Evolutionary conservation across 768 basidiomycete species (phyloP).

Genomic region (Hygrocybe coccinea): DNA sequence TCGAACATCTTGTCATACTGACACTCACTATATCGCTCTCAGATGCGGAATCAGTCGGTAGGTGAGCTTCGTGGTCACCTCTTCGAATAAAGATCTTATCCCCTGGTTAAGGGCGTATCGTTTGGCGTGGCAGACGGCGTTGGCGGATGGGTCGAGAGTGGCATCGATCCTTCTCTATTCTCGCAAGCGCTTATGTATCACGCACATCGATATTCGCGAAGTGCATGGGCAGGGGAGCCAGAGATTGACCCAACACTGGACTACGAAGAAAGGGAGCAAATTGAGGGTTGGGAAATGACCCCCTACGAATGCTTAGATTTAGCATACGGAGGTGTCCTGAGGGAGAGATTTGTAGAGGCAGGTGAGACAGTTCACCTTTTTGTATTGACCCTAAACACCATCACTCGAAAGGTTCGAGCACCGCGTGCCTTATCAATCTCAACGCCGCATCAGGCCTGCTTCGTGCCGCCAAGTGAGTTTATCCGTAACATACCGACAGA

Average conservation of each 20-base stretch:
- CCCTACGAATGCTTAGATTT: slow-evolving; percentile 67
- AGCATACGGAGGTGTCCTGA: slow-evolving; percentile 65
- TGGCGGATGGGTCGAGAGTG: slow-evolving; percentile 82
- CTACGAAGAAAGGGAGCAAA: slow-evolving; percentile 57
- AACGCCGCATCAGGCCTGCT: slow-evolving; percentile 71
- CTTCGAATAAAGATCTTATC: slow-evolving; percentile 23
- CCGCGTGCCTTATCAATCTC: slow-evolving; percentile 69
- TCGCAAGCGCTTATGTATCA: slow-evolving; percentile 90
- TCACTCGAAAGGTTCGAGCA: slow-evolving; percentile 66
- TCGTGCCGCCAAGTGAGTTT: slow-evolving; percentile 68
- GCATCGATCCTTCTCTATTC: slow-evolving; percentile 85
- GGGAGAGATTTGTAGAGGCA: slow-evolving; percentile 62
- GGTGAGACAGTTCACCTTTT: slow-evolving; percentile 40
- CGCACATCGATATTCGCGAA: slow-evolving; percentile 64
- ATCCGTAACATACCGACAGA: neutral
- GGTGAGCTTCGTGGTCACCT: slow-evolving; percentile 28
- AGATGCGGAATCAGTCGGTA: slow-evolving; percentile 82
- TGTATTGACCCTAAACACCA: slow-evolving; percentile 20
- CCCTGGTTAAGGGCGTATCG: slow-evolving; percentile 56
- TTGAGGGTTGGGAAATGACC: slow-evolving; percentile 74
- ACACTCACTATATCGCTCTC: slow-evolving; percentile 8
- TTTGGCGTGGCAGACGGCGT: slow-evolving; percentile 91
- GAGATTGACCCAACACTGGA: slow-evolving; percentile 76
- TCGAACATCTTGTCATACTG: neutral
- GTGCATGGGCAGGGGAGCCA: slow-evolving; percentile 79